These are phyloP conservation scores for Starmerella ratchasimensis DNA, from an alignment of 805 yeast species.

Conservation along the genomic window DNA sequence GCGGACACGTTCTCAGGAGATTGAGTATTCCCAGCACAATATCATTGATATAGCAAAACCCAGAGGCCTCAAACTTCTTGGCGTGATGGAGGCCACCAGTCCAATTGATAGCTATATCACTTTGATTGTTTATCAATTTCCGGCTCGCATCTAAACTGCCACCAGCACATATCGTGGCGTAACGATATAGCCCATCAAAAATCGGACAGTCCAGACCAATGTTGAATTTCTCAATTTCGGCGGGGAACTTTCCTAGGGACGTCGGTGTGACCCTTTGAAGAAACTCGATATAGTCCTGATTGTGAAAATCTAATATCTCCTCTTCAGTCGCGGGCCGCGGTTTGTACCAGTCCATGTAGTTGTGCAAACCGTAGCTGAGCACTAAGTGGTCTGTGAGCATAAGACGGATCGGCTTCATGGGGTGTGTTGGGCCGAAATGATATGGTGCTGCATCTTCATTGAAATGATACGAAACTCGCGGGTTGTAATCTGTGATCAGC, in stretches of 20 bases:
- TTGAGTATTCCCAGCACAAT: slow-evolving; percentile 76
- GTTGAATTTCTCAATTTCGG: slow-evolving; percentile 55
- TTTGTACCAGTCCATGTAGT: slow-evolving; percentile 76
- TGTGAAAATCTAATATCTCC: slow-evolving; percentile 70
- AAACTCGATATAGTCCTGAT: slow-evolving; percentile 74
- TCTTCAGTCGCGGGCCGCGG: slow-evolving; percentile 73
- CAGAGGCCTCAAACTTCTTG: slow-evolving; percentile 76
- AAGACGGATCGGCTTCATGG: slow-evolving; percentile 95
- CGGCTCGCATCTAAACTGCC: slow-evolving; percentile 87
- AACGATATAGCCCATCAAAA: slow-evolving; percentile 88
- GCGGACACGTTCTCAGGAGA: slow-evolving; percentile 64
- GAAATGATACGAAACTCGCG: slow-evolving; percentile 70
- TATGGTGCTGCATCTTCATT: slow-evolving; percentile 67
- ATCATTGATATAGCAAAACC: slow-evolving; percentile 83
- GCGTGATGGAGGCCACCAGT: slow-evolving; percentile 94
- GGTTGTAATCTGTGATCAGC: slow-evolving; percentile 7
- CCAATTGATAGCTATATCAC: slow-evolving; percentile 86
- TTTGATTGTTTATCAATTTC: slow-evolving; percentile 62
- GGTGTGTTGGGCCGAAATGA: slow-evolving; percentile 88
- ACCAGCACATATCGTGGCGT: slow-evolving; percentile 69
- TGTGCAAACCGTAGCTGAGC: slow-evolving; percentile 68
- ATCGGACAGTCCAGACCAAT: slow-evolving; percentile 92
- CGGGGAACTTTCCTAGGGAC: slow-evolving; percentile 43
- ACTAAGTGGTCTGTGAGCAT: slow-evolving; percentile 90
- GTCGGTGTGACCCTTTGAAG: slow-evolving; percentile 67